phyloP scores from a whole-genome alignment of 1,139 yeast species.

The Casaregolazyma suthepensis region DNA sequence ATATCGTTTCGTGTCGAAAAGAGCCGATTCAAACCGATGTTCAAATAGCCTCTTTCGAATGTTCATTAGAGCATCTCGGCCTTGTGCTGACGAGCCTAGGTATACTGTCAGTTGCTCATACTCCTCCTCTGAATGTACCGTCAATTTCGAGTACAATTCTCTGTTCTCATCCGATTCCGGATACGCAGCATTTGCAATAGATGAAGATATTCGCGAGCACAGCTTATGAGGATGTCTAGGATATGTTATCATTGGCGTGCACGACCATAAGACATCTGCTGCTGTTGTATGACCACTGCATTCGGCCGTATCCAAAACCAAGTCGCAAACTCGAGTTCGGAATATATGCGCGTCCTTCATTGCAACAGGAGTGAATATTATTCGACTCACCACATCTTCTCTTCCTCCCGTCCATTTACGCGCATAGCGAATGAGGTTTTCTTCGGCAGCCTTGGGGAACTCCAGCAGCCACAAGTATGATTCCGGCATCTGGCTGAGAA shows the following conservation, averaged over 20 bases:
- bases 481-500: slow-evolving; percentile 26
- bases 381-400: slow-evolving; percentile 21
- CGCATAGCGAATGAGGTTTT: slow-evolving; percentile 25
- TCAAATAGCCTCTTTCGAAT: slow-evolving; percentile 25
- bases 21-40: slow-evolving; percentile 23
- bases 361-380: slow-evolving; percentile 33
- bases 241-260: slow-evolving; percentile 32
- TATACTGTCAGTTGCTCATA: slow-evolving; percentile 26
- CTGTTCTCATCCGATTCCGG: slow-evolving; percentile 19
- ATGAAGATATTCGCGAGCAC: slow-evolving; percentile 32
- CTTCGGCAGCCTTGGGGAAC: slow-evolving; percentile 31
- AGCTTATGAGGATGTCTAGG: slow-evolving; percentile 30
- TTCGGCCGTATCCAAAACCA: slow-evolving; percentile 34
- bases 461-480: slow-evolving; percentile 32
- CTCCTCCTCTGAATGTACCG: slow-evolving; percentile 26
- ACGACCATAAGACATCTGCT: slow-evolving; percentile 33
- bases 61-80: slow-evolving; percentile 18
- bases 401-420: slow-evolving; percentile 26
- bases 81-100: slow-evolving; percentile 19
- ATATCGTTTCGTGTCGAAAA: slow-evolving; percentile 31
- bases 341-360: slow-evolving; percentile 30
- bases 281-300: slow-evolving; percentile 37
- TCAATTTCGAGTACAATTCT: slow-evolving; percentile 18
- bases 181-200: slow-evolving; percentile 27
- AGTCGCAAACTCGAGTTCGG: slow-evolving; percentile 30